These are phyloP conservation scores for Botryotinia globosa DNA, from an alignment of 2,329 filamentous ascomycete species.

Conservation along the genomic window DNA sequence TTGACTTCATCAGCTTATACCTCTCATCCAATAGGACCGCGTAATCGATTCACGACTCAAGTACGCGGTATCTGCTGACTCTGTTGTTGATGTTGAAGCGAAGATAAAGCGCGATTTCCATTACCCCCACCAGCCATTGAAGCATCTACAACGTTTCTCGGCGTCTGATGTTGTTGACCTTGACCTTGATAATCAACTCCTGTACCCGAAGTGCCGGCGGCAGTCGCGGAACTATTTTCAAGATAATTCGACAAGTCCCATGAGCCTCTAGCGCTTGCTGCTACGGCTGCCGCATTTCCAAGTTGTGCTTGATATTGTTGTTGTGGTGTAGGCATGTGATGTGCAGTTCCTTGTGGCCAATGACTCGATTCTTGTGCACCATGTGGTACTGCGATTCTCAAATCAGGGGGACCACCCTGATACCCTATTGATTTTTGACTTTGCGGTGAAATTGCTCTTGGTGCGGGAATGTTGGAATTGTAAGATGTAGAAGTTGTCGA, in stretches of 20 bases:
- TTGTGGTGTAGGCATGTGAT: slow-evolving; percentile 33
- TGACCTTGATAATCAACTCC: slow-evolving; percentile 28
- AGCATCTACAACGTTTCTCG: slow-evolving; percentile 31
- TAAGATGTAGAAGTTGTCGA: slow-evolving; percentile 35
- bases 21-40: slow-evolving; percentile 27
- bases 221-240: slow-evolving; percentile 34
- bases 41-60: slow-evolving; percentile 27
- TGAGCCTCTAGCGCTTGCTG: slow-evolving; percentile 30
- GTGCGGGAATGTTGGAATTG: slow-evolving; percentile 29
- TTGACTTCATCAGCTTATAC: neutral
- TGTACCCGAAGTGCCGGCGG: slow-evolving; percentile 31
- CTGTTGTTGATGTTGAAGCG: slow-evolving; percentile 28
- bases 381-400: slow-evolving; percentile 31
- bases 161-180: slow-evolving; percentile 16
- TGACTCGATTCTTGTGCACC: slow-evolving; percentile 32
- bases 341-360: slow-evolving; percentile 31
- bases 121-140: slow-evolving; percentile 25
- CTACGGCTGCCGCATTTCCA: slow-evolving; percentile 19
- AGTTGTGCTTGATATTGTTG: slow-evolving; percentile 31
- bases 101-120: slow-evolving; percentile 32
- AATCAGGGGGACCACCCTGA: slow-evolving; percentile 34
- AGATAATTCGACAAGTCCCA: slow-evolving; percentile 39
- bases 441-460: slow-evolving; percentile 34
- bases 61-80: slow-evolving; percentile 37
- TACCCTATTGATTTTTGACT: slow-evolving; percentile 32